Conservation (phyloP, 257 asterid genomes). For the Solanum pinnatisectum region DNA sequence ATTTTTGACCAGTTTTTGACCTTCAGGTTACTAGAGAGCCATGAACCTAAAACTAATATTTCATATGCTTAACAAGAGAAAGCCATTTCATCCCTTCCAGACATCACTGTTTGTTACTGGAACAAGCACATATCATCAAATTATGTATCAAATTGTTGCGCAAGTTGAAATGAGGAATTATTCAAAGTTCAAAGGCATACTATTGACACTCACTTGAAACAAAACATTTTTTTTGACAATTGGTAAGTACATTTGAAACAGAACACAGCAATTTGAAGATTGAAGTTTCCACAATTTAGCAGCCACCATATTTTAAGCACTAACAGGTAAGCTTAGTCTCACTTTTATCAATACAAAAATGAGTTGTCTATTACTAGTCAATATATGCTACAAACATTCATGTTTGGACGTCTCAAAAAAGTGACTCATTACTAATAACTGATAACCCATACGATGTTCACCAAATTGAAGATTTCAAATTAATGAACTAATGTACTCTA, state of each 20-base stretch:
- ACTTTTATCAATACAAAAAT: not conserved
- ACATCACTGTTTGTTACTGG: not conserved
- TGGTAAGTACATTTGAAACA: not conserved
- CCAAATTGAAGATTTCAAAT: not conserved
- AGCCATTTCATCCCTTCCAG: not conserved
- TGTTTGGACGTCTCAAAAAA: not conserved
- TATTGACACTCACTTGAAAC: not conserved
- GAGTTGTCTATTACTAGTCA: not conserved
- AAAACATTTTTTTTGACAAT: not conserved
- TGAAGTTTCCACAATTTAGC: not conserved
- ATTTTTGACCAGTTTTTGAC: not conserved
- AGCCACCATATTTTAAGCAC: not conserved
- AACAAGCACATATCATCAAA: not conserved
- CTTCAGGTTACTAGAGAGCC: not conserved
- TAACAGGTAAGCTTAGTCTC: not conserved
- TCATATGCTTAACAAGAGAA: not conserved
- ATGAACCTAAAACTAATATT: not conserved
- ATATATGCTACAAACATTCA: not conserved
- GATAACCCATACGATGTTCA: not conserved
- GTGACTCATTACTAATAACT: not conserved
- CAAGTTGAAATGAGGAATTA: not conserved
- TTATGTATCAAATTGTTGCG: not conserved
- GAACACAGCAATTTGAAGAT: not conserved
- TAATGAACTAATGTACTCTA: not conserved
- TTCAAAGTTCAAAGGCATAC: not conserved